Evolutionary conservation across 257 asterid species (phyloP).

Genomic region (Rhazya stricta): DNA sequence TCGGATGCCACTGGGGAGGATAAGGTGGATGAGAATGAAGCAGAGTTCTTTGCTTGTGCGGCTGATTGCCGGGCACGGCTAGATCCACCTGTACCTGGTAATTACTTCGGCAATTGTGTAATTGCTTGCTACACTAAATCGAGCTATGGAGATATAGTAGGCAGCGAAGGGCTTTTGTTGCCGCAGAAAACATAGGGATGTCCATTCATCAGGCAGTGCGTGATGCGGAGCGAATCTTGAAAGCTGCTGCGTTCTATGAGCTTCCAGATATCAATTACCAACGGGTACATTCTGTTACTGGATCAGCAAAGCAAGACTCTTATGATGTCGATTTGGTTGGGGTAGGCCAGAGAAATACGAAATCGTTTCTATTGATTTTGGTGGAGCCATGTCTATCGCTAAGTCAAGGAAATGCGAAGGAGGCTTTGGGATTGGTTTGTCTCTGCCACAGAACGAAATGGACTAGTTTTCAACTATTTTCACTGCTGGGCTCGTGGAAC

Average conservation of each 20-base stretch:
- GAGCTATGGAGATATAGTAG: slow-evolving; percentile 13
- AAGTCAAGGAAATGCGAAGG: slow-evolving; percentile 16
- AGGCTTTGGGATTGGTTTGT: slow-evolving; percentile 23
- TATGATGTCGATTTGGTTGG: slow-evolving; percentile 25
- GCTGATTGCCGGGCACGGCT: slow-evolving; percentile 28
- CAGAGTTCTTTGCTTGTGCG: slow-evolving; percentile 8
- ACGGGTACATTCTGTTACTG: slow-evolving; percentile 1
- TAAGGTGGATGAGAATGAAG: slow-evolving; percentile 6
- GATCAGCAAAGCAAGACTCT: slow-evolving; percentile 12
- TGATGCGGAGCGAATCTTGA: slow-evolving; percentile 11
- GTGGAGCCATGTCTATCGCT: slow-evolving; percentile 9
- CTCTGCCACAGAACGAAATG: slow-evolving; percentile 20
- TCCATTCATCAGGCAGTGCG: slow-evolving; percentile 20
- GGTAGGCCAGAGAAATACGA: slow-evolving; percentile 21
- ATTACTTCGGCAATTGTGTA: slow-evolving; percentile 40
- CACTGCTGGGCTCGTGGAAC: not conserved
- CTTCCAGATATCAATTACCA: not conserved
- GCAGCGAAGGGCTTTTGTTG: slow-evolving; percentile 23
- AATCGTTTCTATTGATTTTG: not conserved
- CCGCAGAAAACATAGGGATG: slow-evolving; percentile 26
- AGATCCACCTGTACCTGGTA: slow-evolving; percentile 22
- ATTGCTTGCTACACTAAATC: slow-evolving; percentile 2
- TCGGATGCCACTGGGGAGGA: not conserved
- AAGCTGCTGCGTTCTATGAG: not conserved
- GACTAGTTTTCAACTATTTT: slow-evolving; percentile 19